Base-by-base conservation (phyloP, 1,284 basidiomycete species). In the Cystobasidium pallidum region DNA sequence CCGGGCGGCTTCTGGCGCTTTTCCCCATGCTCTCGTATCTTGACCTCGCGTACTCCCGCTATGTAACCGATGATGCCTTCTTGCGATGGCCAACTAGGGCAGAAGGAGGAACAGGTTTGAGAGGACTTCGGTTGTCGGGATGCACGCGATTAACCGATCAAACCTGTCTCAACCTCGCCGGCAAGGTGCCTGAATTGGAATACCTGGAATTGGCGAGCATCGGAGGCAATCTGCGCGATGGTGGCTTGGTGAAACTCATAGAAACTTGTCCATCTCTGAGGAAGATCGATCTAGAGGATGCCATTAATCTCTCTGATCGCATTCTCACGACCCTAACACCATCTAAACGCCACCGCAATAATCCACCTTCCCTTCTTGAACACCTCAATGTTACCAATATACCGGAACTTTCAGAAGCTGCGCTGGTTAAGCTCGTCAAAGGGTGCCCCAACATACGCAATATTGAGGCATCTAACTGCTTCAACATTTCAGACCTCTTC, bases 201-300 rank as follows among this genome's bases (percentile, higher is more conserved):
- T 51, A 8, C 6, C 51, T 71, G 3, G 68, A 71, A 41, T 36
- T 71, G 24, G 68, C 68, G n/a, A 71, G 51, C 26, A 71, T 71
- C 43, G 68, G 68, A 15, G 34, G 57, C 26, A 71, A 64, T 26
- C 17, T 71, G 19, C 59, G 68, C 2, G 68, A 71, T 41, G 45
- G 30, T 17, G 68, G 68, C 11, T 21, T 71, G 32, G 61, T 64
- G 17, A 71, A 71, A 47, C 68, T 71, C 8, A 21, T 71, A 15
- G 68, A 63, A 24, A 28, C 32, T 24, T 71, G 68, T 52, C 68
- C 61, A 3, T 17, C 54, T n/a, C 39, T 71, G 11, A 21, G 34
- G 3, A 63, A 71, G 34, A 30, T 71, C 36, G 68, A 71, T 45
- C 11, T 71, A 4, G 68, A 71, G 47, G 68, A 71, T 32, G 68